Base-by-base conservation (phyloP, 1,284 basidiomycete genomes). In the Irpex lacteus region DNA sequence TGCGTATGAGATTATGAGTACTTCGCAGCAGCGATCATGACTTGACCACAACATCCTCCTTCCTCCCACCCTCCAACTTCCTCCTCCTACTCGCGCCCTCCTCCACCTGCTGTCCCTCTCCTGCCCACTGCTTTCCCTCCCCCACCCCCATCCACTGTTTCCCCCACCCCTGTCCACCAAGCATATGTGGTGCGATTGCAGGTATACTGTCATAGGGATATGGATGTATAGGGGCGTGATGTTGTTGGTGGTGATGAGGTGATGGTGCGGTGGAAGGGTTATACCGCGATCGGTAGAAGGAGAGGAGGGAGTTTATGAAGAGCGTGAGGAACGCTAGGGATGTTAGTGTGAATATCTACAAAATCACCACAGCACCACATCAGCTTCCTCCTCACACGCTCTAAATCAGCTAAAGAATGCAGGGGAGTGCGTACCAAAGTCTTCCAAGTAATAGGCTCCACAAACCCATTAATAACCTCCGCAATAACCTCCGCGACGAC, bases 361-460 rank as follows among this genome's bases (percentile, higher is more conserved):
- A 47, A 36, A 15, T 37, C 13, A 32, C 60, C 52, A 38, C 26
- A 61, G 3, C n/a, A 11, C n/a, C 11, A 11, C n/a, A 44, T 9
- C n/a, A 44, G 40, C n/a, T 9, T n/a, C n/a, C 40, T 44, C 40
- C n/a, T 44, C 32, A 32, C 32, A 32, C 5, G 4, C 32, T 32
- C 5, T 3, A 32, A 32, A 4, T 32, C 5, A 32, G 32, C 32
- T 4, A 32, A 32, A 52, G 21, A 40, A 34, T 49, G 8, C n/a
- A 61, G 54, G 59, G 64, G 6, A 44, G 37, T 21, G 78, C 89
- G 76, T 68, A 93, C 94, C 80, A 98, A 82, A 15, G 95, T 96
- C 80, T 97, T 98, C 94, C 95, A 98, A 76, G 91, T 96, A 74
- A 98, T 96, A 53, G 93, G 91, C 74, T 98, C 97, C 36, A 98